These are phyloP conservation scores for Handroanthus guayacan DNA, from an alignment of 257 asterid species.

Conservation along the genomic window DNA sequence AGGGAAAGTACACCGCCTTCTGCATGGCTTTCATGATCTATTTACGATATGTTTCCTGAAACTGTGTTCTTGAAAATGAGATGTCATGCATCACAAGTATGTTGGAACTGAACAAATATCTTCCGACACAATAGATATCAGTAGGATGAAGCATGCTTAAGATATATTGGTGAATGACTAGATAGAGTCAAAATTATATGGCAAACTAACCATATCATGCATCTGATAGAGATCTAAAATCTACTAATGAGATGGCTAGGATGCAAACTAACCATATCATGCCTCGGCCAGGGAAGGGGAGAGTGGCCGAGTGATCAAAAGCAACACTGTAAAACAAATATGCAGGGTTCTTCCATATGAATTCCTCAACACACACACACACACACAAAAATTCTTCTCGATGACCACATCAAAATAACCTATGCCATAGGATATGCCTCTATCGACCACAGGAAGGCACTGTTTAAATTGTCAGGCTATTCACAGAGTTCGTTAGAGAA, in stretches of 20 bases:
- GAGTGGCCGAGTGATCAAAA: too few relatives aligned
- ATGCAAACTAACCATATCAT: too few relatives aligned
- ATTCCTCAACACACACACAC: too few relatives aligned
- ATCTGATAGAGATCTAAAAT: background rate
- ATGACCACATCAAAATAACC: too few relatives aligned
- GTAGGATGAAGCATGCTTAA: slow-evolving; percentile 11
- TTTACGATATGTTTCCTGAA: background rate
- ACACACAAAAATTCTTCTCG: too few relatives aligned
- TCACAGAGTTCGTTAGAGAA: too few relatives aligned
- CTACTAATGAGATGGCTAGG: slow-evolving; percentile 8
- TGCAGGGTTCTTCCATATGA: too few relatives aligned
- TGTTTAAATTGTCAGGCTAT: too few relatives aligned
- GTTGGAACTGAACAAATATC: background rate
- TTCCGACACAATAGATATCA: background rate
- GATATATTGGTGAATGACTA: background rate
- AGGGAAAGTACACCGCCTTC: background rate
- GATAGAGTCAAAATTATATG: background rate
- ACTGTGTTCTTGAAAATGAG: background rate
- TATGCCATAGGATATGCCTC: too few relatives aligned
- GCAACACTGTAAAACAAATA: too few relatives aligned
- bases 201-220: background rate
- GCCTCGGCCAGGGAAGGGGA: too few relatives aligned
- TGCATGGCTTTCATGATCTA: background rate
- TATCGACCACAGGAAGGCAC: too few relatives aligned
- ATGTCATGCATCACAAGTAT: slow-evolving; percentile 6